phyloP scores from a whole-genome alignment of 331 rosid genomes.

The Malus hybrid region DNA sequence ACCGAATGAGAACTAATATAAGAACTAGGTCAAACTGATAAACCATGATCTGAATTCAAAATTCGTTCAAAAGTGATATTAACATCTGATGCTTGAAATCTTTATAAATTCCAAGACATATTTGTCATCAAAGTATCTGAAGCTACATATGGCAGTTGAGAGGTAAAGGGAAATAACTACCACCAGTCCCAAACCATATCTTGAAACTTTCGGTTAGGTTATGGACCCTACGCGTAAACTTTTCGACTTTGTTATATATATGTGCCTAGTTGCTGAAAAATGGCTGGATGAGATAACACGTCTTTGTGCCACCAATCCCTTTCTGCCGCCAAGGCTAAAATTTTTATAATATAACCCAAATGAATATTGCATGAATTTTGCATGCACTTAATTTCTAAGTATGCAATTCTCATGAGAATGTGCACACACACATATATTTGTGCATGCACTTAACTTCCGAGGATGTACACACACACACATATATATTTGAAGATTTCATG shows the following conservation, averaged over 20 bases:
- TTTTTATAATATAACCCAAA: neutral
- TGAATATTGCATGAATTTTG: neutral
- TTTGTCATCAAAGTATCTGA: neutral
- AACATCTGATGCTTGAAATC: neutral
- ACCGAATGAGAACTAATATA: neutral
- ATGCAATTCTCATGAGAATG: neutral
- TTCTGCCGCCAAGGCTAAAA: neutral
- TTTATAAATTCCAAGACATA: neutral
- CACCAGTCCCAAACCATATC: neutral
- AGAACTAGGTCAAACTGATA: neutral
- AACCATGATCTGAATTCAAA: neutral
- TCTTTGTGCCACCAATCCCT: neutral
- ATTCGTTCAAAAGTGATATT: neutral
- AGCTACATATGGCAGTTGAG: neutral
- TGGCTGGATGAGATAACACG: neutral
- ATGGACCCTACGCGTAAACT: neutral
- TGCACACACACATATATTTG: no score
- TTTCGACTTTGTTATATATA: neutral
- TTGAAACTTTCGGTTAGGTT: constrained; percentile 1
- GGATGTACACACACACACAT: no score
- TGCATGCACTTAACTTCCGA: neutral
- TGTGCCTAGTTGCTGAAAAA: neutral
- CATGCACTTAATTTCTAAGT: neutral
- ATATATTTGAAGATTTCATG: neutral
- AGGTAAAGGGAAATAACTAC: constrained; percentile 5